Percentiles rank a stretch among this genome's conserved stretches.
Evolutionary conservation across 176 grass and related monocot genomes (phyloP).

Genomic region (Avena eriantha): DNA sequence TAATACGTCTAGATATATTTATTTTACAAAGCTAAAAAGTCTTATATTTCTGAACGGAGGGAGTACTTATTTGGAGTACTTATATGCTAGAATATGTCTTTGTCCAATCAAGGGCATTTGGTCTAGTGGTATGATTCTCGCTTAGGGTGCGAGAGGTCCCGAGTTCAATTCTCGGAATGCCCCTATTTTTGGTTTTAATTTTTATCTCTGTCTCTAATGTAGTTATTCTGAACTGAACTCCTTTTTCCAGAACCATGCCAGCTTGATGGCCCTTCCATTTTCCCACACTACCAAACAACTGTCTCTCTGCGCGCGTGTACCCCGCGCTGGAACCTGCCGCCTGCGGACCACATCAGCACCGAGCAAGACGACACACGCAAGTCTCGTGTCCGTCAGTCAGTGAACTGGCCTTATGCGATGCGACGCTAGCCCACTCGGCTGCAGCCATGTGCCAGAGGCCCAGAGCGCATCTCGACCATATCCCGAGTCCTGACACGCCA

Average conservation of each 20-base stretch:
- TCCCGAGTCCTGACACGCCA: not conserved
- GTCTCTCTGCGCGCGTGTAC: not conserved
- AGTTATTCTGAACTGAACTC: not conserved
- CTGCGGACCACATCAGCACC: not conserved
- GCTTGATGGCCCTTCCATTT: not conserved
- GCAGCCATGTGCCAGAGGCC: conserved; percentile 19
- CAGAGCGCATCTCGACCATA: not conserved
- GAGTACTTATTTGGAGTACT: too few species aligned
- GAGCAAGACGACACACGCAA: not conserved
- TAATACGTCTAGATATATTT: too few species aligned
- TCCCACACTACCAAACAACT: not conserved
- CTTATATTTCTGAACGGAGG: too few species aligned
- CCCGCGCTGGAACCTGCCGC: conserved; percentile 12
- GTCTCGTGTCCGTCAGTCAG: not conserved
- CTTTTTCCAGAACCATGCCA: not conserved
- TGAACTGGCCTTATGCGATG: not conserved
- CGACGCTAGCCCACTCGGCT: not conserved
- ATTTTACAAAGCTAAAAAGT: too few species aligned
- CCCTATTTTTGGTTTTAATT: not conserved
- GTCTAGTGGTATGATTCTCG: conserved; percentile 99
- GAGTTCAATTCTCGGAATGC: conserved; percentile 99
- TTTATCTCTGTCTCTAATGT: not conserved
- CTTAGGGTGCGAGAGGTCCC: conserved; percentile 93
- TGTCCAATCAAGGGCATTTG: conserved; percentile 64
- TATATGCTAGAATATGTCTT: too few species aligned